phyloP scores from a whole-genome alignment of 1,139 yeast species.

The Candida gigantensis region DNA sequence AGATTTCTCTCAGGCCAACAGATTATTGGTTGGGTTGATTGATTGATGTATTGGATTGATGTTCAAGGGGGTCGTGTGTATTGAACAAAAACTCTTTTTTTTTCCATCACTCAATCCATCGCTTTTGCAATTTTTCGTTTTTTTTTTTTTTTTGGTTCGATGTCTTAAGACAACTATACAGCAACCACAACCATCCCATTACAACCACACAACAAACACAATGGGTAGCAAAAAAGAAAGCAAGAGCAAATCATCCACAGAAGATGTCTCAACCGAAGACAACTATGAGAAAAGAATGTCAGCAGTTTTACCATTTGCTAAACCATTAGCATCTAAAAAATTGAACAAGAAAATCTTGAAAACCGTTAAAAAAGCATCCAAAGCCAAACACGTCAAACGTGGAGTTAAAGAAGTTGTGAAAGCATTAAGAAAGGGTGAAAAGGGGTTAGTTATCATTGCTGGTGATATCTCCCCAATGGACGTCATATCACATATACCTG shows the following conservation, averaged over 20 bases:
- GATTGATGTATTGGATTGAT: too few relatives aligned
- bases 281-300: conserved; percentile 91
- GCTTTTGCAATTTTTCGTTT: conserved; percentile 7
- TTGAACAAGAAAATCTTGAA: conserved; percentile 92
- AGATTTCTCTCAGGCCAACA: too few relatives aligned
- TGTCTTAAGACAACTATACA: neutral
- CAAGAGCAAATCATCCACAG: conserved; percentile 45
- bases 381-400: conserved; percentile 96
- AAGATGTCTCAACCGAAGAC: conserved; percentile 51
- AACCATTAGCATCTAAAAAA: conserved; percentile 95
- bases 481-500: conserved; percentile 96
- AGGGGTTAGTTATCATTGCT: conserved; percentile 93
- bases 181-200: conserved; percentile 1
- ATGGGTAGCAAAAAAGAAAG: conserved; percentile 39
- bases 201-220: conserved; percentile 5
- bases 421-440: conserved; percentile 96
- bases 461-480: conserved; percentile 98
- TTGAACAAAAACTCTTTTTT: neutral
- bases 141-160: conserved; percentile 11
- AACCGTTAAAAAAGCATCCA: conserved; percentile 95
- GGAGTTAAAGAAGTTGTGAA: conserved; percentile 99
- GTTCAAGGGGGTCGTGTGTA: too few relatives aligned
- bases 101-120: conserved; percentile 1
- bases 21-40: too few relatives aligned
- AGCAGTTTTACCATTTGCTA: conserved; percentile 88